Conservation (phyloP, 2,329 filamentous ascomycete species). For the Esteya vermicola region DNA sequence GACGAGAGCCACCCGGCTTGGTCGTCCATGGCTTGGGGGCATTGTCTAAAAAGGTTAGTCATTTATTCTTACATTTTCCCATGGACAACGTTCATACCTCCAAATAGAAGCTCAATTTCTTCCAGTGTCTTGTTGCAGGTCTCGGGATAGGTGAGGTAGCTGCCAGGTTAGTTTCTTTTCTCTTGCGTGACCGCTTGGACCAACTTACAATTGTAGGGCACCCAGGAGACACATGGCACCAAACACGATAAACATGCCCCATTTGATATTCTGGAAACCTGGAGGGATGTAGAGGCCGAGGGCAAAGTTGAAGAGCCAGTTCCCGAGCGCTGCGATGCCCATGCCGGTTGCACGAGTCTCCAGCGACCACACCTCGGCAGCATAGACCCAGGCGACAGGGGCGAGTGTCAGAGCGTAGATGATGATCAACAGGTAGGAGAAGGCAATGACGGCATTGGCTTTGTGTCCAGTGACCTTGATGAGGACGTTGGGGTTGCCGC, state of each 20-base stretch:
- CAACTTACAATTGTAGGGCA: slow-evolving; percentile 17
- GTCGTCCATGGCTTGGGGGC: neutral
- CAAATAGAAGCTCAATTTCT: slow-evolving; percentile 23
- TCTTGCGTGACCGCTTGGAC: neutral
- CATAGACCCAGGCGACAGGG: slow-evolving; percentile 51
- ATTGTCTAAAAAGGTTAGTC: neutral
- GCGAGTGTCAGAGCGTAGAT: slow-evolving; percentile 50
- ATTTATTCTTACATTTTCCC: neutral
- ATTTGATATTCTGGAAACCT: slow-evolving; percentile 42
- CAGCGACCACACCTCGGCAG: slow-evolving; percentile 49
- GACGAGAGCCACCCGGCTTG: neutral
- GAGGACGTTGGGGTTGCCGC: slow-evolving; percentile 23
- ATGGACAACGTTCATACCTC: too few relatives aligned
- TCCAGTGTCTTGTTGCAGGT: slow-evolving; percentile 26
- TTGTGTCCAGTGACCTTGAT: slow-evolving; percentile 30
- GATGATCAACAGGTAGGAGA: slow-evolving; percentile 49
- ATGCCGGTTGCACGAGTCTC: slow-evolving; percentile 46
- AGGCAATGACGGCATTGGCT: slow-evolving; percentile 49
- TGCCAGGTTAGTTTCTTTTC: neutral
- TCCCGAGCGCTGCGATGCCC: slow-evolving; percentile 38
- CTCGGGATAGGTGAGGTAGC: slow-evolving; percentile 22
- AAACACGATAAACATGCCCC: slow-evolving; percentile 30
- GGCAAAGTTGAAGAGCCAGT: slow-evolving; percentile 40
- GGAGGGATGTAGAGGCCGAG: slow-evolving; percentile 44
- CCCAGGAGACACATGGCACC: slow-evolving; percentile 19